Base-by-base conservation (phyloP, 2,329 filamentous ascomycete species). In the Ampelomyces quisqualis region DNA sequence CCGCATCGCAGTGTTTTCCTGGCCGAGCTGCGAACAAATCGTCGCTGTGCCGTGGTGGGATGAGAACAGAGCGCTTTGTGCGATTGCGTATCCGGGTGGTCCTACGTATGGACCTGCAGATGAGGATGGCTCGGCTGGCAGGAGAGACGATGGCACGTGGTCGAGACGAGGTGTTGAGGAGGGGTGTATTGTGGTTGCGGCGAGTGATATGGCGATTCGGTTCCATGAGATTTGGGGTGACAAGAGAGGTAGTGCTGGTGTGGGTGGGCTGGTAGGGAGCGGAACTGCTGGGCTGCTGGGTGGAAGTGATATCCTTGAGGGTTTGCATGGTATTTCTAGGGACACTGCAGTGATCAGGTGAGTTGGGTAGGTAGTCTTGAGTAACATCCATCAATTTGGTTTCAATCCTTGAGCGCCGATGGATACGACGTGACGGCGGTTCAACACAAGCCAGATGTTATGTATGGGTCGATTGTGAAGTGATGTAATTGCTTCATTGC, bases 151-250 rank as follows among this genome's bases (percentile, higher is more conserved):
- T 41, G 75, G 75, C n/a, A 70, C 73, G 32, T 77, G 74, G 68
- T 75, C 75, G 48, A 73, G 71, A 34, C 74, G 81, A 14, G 82
- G 79, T 0, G 72, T 76, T 4, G 77, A 81, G 51, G 87, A 91
- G 56, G 88, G 87, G 0, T 95, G 90, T 63, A 84, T 98, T 53
- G 86, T 96, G 13, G 86, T 98, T 38, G 91, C 90, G 11, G 86
- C 88, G 29, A 95, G 90, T 61, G 90, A 97, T 69, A 85, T 89
- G 63, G 94, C 82, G 55, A 86, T 97, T 67, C 93, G 93, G 63
- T 97, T 97, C 59, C 90, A 97, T 67, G 90, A 97, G 70, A 82
- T 98, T 8, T 97, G 90, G 93, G 77, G 79, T n/a, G 78, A 80
- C 53, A 84, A 45, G 28, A 38, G 39, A 7, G 45, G 48, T 4